phyloP scores from a whole-genome alignment of 495 filamentous ascomycete genomes.

The Lasiosphaeria ovina region DNA sequence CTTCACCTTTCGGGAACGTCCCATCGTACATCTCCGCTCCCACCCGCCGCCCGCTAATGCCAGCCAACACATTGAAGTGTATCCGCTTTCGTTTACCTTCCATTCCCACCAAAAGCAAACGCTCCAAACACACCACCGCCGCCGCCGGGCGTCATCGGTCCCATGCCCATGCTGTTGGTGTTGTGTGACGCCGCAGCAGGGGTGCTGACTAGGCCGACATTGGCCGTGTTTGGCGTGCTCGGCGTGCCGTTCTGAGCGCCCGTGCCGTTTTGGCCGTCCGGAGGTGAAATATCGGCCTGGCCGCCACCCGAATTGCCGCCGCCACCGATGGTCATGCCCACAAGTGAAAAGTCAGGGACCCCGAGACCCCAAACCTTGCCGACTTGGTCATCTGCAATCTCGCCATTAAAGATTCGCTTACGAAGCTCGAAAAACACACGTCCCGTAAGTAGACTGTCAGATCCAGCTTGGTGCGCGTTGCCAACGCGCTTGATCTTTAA shows the following conservation, averaged over 20 bases:
- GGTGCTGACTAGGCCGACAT: slow-evolving; percentile 54
- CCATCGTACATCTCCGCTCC: too few relatives aligned
- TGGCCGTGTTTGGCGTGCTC: slow-evolving; percentile 66
- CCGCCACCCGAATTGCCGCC: slow-evolving; percentile 19
- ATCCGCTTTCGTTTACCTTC: neutral
- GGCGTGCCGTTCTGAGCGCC: slow-evolving; percentile 57
- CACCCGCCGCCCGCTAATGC: neutral
- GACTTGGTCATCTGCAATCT: slow-evolving; percentile 70
- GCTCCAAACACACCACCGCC: slow-evolving; percentile 62
- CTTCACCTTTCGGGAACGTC: too few relatives aligned
- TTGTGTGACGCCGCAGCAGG: slow-evolving; percentile 58
- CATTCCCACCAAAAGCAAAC: slow-evolving; percentile 48
- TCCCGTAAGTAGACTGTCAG: slow-evolving; percentile 87
- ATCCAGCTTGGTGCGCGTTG: slow-evolving; percentile 83
- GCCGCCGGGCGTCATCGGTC: slow-evolving; percentile 67
- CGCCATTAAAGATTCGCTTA: slow-evolving; percentile 79
- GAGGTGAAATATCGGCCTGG: slow-evolving; percentile 36
- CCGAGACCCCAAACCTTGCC: slow-evolving; percentile 85
- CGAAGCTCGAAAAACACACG: slow-evolving; percentile 89
- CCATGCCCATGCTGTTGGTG: slow-evolving; percentile 50
- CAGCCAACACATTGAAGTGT: neutral
- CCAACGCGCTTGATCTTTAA: slow-evolving; percentile 85
- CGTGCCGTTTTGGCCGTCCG: slow-evolving; percentile 26
- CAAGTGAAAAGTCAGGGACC: slow-evolving; percentile 54
- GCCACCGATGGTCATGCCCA: slow-evolving; percentile 40